phyloP scores from a whole-genome alignment of 805 yeast species.

The Ogataea methylovora region DNA sequence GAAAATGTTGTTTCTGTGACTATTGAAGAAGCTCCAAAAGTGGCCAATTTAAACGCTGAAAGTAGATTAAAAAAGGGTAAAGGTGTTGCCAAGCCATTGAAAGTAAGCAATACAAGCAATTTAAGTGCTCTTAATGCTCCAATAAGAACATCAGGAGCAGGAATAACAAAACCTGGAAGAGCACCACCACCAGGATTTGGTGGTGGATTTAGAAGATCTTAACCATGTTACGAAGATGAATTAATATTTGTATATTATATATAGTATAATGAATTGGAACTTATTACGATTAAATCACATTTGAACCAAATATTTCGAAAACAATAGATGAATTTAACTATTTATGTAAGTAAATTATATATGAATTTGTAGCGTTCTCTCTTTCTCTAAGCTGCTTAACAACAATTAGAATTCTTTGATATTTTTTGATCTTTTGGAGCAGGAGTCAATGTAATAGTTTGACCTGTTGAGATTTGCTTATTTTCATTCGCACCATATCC shows the following conservation, averaged over 20 bases:
- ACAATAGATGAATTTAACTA: too few relatives aligned
- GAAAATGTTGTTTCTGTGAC: conserved; percentile 71
- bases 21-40: conserved; percentile 56
- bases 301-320: too few relatives aligned
- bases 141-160: background rate
- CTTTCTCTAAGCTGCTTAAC: conserved; percentile 38
- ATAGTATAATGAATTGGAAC: too few relatives aligned
- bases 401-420: conserved; percentile 57
- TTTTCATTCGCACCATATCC: conserved; percentile 18
- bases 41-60: conserved; percentile 22
- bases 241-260: background rate
- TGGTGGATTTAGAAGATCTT: conserved; percentile 2
- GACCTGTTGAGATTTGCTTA: conserved; percentile 68
- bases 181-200: conserved; percentile 2
- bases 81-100: conserved; percentile 23
- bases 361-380: too few relatives aligned
- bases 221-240: background rate
- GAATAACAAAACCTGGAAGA: background rate
- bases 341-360: too few relatives aligned
- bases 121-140: background rate
- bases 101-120: background rate
- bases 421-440: conserved; percentile 75
- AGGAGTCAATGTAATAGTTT: conserved; percentile 87
- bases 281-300: too few relatives aligned
- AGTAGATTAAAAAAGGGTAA: conserved; percentile 24